Percentiles rank a stretch among this genome's conserved stretches.
Conservation (phyloP, 139 green algal genomes). For the Coelastrella sp. region DNA sequence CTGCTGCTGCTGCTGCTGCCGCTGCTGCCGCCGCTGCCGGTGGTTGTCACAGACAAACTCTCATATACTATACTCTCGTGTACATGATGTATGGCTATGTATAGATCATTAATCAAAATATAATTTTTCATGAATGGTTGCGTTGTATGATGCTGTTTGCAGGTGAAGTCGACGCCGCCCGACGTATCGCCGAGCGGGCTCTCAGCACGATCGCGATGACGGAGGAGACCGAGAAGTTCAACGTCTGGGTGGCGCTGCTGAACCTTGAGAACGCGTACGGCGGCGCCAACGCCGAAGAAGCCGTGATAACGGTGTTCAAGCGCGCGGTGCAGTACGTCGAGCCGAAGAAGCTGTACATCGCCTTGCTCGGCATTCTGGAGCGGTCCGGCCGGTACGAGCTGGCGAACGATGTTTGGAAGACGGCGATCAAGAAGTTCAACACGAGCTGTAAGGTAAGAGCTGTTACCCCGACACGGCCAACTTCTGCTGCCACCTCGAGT, state of each 20-base stretch:
- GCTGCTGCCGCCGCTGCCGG: too few relatives aligned
- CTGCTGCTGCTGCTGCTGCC: too few relatives aligned
- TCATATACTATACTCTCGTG: too few relatives aligned
- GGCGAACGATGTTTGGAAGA: constrained; percentile 72
- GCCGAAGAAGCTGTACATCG: constrained; percentile 87
- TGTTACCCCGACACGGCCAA: too few relatives aligned
- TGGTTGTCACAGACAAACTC: too few relatives aligned
- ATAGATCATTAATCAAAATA: too few relatives aligned
- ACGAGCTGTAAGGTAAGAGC: constrained; percentile 79
- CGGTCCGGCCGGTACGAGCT: constrained; percentile 60
- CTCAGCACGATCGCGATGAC: constrained; percentile 90
- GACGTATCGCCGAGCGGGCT: constrained; percentile 86
- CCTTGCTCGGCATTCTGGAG: constrained; percentile 73
- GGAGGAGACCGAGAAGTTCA: constrained; percentile 93
- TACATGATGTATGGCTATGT: too few relatives aligned
- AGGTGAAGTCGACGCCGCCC: constrained; percentile 62
- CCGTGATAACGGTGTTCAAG: constrained; percentile 83
- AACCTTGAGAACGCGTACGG: constrained; percentile 95
- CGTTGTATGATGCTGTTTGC: not conserved
- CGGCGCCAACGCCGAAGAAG: constrained; percentile 75
- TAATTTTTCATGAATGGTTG: too few relatives aligned
- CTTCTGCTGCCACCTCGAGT: too few relatives aligned
- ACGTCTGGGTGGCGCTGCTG: constrained; percentile 95
- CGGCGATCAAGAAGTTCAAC: constrained; percentile 87
- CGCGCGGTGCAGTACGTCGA: constrained; percentile 78